Percentiles rank a stretch among this genome's conserved stretches.
These are phyloP conservation scores for Neobulgaria alba DNA, from an alignment of 2,329 filamentous ascomycete genomes.

Conservation along the genomic window DNA sequence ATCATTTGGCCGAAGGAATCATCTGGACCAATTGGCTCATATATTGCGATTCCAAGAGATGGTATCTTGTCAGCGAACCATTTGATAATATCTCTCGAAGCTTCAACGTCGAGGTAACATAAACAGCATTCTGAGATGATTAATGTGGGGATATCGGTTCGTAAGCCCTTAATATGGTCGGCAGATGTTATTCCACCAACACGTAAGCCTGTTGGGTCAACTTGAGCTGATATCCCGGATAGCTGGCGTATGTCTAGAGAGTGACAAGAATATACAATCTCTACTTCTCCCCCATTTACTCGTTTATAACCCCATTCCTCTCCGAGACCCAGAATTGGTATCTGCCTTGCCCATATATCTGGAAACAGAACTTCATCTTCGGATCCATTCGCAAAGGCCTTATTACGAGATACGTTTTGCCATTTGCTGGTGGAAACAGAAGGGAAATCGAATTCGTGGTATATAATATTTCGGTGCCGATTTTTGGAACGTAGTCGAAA, in stretches of 20 bases:
- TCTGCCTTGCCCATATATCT: conserved; percentile 24
- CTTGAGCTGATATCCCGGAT: too few species aligned
- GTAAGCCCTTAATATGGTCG: conserved; percentile 35
- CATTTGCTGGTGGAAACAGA: conserved; percentile 54
- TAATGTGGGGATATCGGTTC: conserved; percentile 62
- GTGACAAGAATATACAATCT: conserved; percentile 39
- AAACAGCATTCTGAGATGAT: conserved; percentile 93
- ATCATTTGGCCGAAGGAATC: conserved; percentile 89
- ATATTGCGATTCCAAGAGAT: conserved; percentile 57
- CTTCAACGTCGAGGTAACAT: conserved; percentile 66
- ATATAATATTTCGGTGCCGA: conserved; percentile 43
- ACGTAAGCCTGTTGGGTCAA: too few species aligned
- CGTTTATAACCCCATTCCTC: conserved; percentile 22
- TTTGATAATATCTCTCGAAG: conserved; percentile 54
- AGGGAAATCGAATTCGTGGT: conserved; percentile 90
- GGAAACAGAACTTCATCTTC: conserved; percentile 30
- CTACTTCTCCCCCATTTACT: conserved; percentile 7
- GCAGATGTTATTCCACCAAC: too few species aligned
- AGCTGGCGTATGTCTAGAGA: conserved; percentile 30
- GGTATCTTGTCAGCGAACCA: conserved; percentile 51
- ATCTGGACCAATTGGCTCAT: conserved; percentile 78
- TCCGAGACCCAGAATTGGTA: conserved; percentile 9
- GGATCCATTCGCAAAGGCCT: conserved; percentile 7
- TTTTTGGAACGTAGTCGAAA: conserved; percentile 52
- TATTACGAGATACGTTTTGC: conserved; percentile 11